Evolutionary conservation across 1,139 yeast genomes (phyloP).

Genomic region (Hansenula lynferdii): DNA sequence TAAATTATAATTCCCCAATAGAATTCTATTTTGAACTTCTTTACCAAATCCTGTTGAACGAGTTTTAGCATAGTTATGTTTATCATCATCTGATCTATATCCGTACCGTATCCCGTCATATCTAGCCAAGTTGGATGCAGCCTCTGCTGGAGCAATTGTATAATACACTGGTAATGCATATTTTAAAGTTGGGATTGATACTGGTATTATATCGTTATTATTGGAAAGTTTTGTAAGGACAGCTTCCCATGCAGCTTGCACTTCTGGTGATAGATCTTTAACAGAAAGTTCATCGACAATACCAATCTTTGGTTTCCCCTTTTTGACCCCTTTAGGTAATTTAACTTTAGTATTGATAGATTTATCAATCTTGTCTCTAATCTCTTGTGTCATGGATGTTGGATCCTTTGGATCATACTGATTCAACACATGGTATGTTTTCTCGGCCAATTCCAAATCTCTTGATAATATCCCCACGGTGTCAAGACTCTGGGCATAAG

Average conservation of each 20-base stretch:
- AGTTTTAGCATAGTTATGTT: constrained; percentile 47
- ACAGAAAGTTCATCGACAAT: constrained; percentile 63
- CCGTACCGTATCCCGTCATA: constrained; percentile 93
- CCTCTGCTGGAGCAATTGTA: constrained; percentile 88
- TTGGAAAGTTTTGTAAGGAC: constrained; percentile 38
- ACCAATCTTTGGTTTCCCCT: constrained; percentile 48
- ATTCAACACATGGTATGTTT: constrained; percentile 55
- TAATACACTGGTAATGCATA: constrained; percentile 79
- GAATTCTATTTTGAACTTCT: constrained; percentile 79
- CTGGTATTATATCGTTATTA: constrained; percentile 55
- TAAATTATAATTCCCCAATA: constrained; percentile 81
- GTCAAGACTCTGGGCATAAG: constrained; percentile 92
- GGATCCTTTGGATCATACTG: constrained; percentile 72
- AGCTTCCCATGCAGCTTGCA: constrained; percentile 42
- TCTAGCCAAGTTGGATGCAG: constrained; percentile 84
- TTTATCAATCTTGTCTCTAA: constrained; percentile 29
- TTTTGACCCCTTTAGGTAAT: constrained; percentile 9
- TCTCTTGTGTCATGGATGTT: constrained; percentile 48
- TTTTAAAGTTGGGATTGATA: constrained; percentile 67
- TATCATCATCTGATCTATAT: constrained; percentile 37
- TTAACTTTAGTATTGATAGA: too few species aligned
- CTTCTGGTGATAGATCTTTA: constrained; percentile 45
- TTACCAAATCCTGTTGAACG: constrained; percentile 65
- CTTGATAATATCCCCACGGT: constrained; percentile 82
- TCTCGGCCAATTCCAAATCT: constrained; percentile 36